These are phyloP conservation scores for Parasitella parasitica DNA, from an alignment of 371 early-diverging fungal genomes.

Conservation along the genomic window DNA sequence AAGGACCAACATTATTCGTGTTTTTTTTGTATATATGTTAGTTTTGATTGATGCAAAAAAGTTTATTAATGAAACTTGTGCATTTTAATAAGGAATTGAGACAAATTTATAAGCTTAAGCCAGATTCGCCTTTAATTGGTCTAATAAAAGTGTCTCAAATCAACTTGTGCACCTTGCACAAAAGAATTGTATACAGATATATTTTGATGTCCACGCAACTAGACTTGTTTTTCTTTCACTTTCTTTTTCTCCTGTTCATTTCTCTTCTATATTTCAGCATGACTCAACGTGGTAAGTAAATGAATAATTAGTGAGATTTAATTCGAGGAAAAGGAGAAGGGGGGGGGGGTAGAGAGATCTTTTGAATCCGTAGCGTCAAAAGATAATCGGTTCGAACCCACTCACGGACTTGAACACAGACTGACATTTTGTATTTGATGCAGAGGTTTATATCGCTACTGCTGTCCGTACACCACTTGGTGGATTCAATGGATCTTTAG, in stretches of 20 bases:
- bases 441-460: conserved; percentile 87
- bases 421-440: neutral
- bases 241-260: neutral
- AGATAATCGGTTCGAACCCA: neutral
- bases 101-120: too few relatives aligned
- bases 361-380: too few relatives aligned
- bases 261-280: neutral
- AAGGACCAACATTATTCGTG: too few relatives aligned
- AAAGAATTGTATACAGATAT: neutral
- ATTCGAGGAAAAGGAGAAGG: neutral
- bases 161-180: neutral
- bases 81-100: neutral
- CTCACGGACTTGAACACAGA: neutral
- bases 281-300: conserved; percentile 1
- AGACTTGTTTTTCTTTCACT: neutral
- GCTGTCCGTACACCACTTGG: conserved; percentile 94
- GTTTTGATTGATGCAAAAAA: too few relatives aligned
- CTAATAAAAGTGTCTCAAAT: neutral
- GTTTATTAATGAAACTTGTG: neutral
- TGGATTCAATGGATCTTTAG: conserved; percentile 87
- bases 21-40: too few relatives aligned
- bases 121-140: neutral
- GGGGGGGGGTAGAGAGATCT: neutral
- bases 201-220: neutral
- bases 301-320: neutral